Conservation (phyloP, 2,329 filamentous ascomycete species). For the Lasiodiplodia sp. region DNA sequence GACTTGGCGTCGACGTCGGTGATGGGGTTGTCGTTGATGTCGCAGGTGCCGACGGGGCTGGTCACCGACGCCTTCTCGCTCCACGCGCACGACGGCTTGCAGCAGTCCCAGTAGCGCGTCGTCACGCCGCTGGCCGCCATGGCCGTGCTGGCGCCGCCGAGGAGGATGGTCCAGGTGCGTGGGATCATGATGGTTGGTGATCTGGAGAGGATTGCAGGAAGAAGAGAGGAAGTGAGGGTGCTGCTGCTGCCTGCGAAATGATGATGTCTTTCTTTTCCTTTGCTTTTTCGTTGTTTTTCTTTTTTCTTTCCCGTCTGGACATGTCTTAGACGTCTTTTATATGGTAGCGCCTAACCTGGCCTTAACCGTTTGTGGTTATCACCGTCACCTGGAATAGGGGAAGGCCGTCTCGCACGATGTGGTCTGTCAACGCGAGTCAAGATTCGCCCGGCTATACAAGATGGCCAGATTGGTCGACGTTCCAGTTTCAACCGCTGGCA, state of each 20-base stretch:
- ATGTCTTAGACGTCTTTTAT: background rate
- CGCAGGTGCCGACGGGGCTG: constrained; percentile 62
- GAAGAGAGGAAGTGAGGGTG: background rate
- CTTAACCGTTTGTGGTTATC: background rate
- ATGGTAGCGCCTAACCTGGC: background rate
- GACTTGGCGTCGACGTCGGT: constrained; percentile 56
- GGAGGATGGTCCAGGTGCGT: background rate
- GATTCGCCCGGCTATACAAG: constrained; percentile 18
- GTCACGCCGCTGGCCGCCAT: constrained; percentile 37
- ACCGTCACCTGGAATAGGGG: background rate
- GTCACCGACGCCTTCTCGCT: constrained; percentile 62
- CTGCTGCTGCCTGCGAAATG: background rate
- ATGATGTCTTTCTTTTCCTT: background rate
- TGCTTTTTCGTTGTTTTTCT: background rate
- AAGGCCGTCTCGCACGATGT: background rate
- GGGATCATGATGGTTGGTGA: background rate
- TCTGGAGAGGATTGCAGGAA: background rate
- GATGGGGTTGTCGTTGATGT: constrained; percentile 60
- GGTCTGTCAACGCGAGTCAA: background rate
- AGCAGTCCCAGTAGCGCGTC: constrained; percentile 64
- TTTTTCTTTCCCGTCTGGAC: background rate
- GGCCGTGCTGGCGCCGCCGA: background rate
- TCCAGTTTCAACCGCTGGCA: constrained; percentile 16
- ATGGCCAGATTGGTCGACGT: background rate
- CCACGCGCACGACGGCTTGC: constrained; percentile 73